Percentiles rank a stretch among this genome's conserved stretches.
Conservation (phyloP, 1,284 basidiomycete species). For the Rhodotorula sp. region DNA sequence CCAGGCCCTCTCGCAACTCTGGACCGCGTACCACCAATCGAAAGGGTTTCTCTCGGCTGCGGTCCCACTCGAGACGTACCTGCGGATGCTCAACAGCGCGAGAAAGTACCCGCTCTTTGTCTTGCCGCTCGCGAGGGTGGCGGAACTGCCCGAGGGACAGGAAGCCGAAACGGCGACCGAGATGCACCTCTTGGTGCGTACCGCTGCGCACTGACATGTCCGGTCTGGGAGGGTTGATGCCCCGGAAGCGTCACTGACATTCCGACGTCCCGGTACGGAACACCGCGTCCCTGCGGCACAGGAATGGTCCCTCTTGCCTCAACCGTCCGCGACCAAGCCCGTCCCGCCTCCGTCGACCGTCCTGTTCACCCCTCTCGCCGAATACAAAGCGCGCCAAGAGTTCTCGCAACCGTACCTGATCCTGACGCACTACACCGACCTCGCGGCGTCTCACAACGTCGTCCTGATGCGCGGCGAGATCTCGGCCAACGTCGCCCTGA, state of each 20-base stretch:
- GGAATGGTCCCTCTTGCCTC: conserved; percentile 53
- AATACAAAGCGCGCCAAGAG: conserved; percentile 82
- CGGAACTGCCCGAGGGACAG: conserved; percentile 37
- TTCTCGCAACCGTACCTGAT: conserved; percentile 91
- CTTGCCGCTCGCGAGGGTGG: conserved; percentile 65
- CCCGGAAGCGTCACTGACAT: conserved; percentile 53
- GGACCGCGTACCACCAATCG: conserved; percentile 85
- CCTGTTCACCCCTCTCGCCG: conserved; percentile 88
- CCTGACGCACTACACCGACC: conserved; percentile 87
- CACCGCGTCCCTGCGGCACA: conserved; percentile 43
- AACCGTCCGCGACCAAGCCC: conserved; percentile 46
- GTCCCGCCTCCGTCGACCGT: conserved; percentile 56
- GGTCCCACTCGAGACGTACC: conserved; percentile 69
- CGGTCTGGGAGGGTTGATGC: too few relatives aligned
- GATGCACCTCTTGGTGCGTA: conserved; percentile 81
- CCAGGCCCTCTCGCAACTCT: conserved; percentile 70
- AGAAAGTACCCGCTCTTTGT: conserved; percentile 70
- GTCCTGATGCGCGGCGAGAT: conserved; percentile 92
- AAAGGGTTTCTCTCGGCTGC: conserved; percentile 77
- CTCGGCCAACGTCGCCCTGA: conserved; percentile 61
- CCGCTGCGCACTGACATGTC: conserved; percentile 56
- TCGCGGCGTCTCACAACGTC: conserved; percentile 71
- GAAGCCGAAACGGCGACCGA: conserved; percentile 63
- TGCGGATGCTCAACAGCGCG: conserved; percentile 64
- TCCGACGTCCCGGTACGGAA: conserved; percentile 17